Percentiles rank a stretch among this genome's conserved stretches.
Evolutionary conservation across 768 basidiomycete species (phyloP).

Genomic region (Boletellus ananas): DNA sequence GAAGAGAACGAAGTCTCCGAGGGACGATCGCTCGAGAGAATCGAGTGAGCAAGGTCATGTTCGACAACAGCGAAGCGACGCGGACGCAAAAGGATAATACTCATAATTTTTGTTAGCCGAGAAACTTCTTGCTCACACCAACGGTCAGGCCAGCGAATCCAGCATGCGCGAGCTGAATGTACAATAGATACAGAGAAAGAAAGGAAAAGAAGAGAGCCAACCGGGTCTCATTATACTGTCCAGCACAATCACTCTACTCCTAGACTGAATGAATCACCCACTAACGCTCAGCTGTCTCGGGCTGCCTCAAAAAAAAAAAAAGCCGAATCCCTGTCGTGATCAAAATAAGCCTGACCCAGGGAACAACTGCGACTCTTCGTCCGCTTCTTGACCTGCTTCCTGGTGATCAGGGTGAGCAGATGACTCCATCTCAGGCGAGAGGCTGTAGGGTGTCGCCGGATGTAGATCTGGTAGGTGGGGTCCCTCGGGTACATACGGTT

Average conservation of each 20-base stretch:
- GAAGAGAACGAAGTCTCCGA: constrained; percentile 7
- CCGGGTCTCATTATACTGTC: constrained; percentile 10
- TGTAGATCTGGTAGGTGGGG: constrained; percentile 7
- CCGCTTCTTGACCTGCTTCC: constrained; percentile 20
- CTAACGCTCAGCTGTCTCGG: neutral
- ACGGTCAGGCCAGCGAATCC: too few relatives aligned
- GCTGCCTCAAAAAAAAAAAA: neutral
- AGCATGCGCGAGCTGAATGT: neutral
- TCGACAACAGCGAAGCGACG: neutral
- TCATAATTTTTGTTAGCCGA: too few relatives aligned
- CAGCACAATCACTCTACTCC: constrained; percentile 14
- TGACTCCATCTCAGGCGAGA: constrained; percentile 23
- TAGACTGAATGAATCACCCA: neutral
- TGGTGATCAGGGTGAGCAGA: constrained; percentile 10
- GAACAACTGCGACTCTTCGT: constrained; percentile 38
- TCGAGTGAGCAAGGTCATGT: constrained; percentile 19
- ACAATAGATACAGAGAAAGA: constrained; percentile 26
- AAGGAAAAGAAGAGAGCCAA: constrained; percentile 2
- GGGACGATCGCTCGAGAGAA: constrained; percentile 10
- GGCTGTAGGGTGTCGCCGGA: constrained; percentile 23
- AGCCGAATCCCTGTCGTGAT: constrained; percentile 1
- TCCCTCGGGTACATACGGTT: constrained; percentile 25
- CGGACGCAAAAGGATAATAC: neutral
- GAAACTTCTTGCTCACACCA: too few relatives aligned
- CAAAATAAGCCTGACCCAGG: constrained; percentile 43